A percentile compares a stretch with the other conserved stretches of the same genome.
These are phyloP conservation scores for Dactylellina sp. DNA, from an alignment of 2,329 filamentous ascomycete species.

Conservation along the genomic window DNA sequence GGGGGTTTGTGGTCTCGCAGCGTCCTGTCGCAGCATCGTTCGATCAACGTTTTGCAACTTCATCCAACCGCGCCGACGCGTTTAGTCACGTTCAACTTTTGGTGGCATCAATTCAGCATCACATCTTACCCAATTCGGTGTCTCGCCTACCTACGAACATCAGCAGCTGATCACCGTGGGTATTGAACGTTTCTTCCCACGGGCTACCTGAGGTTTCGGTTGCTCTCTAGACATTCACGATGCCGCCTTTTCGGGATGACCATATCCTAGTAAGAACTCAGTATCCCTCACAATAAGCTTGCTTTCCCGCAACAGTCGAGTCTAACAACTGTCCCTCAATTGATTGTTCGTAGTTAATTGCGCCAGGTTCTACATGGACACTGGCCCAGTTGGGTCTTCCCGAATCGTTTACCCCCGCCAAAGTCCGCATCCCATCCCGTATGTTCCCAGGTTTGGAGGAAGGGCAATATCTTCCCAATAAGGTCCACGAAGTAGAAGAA, in stretches of 20 bases:
- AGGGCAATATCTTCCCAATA: slow-evolving; percentile 83
- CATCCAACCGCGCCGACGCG: slow-evolving; percentile 1
- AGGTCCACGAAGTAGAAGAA: slow-evolving; percentile 76
- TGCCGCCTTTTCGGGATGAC: slow-evolving; percentile 60
- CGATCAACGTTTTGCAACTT: slow-evolving; percentile 6
- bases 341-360: slow-evolving; percentile 78
- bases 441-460: slow-evolving; percentile 87
- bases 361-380: slow-evolving; percentile 86
- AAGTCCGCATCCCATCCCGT: slow-evolving; percentile 85
- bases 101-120: not conserved
- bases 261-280: slow-evolving; percentile 59
- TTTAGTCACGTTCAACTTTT: too few relatives aligned
- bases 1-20: slow-evolving; percentile 2
- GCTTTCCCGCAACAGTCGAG: not conserved
- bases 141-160: slow-evolving; percentile 5
- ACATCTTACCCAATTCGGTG: not conserved
- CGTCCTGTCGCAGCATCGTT: slow-evolving; percentile 10
- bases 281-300: not conserved
- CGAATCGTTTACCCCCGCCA: slow-evolving; percentile 91
- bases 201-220: not conserved
- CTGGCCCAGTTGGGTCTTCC: slow-evolving; percentile 89
- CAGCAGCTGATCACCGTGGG: too few relatives aligned
- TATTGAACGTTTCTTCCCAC: not conserved
- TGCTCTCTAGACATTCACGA: slow-evolving; percentile 2
- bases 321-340: slow-evolving; percentile 15